Percentiles rank a stretch among this genome's conserved stretches.
Conservation (phyloP, 768 basidiomycete genomes). For the Kwoniella botswanensis region DNA sequence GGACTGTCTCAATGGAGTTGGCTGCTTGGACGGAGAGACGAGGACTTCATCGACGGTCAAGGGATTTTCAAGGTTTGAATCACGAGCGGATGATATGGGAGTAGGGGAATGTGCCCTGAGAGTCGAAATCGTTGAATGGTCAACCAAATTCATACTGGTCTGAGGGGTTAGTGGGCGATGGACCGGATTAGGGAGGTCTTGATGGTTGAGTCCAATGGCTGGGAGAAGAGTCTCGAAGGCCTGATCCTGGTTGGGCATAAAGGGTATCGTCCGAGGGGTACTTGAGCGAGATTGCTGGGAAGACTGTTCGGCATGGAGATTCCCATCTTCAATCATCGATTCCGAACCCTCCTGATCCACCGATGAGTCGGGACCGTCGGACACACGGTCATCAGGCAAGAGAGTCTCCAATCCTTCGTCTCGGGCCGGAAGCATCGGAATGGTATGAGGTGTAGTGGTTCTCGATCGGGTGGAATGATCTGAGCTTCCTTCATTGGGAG, state of each 20-base stretch:
- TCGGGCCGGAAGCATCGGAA: not conserved
- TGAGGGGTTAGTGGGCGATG: not conserved
- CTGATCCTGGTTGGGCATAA: not conserved
- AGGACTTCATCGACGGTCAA: not conserved
- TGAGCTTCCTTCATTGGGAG: not conserved
- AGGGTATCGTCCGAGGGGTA: slow-evolving; percentile 6
- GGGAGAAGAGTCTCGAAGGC: not conserved
- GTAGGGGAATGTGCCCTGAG: not conserved
- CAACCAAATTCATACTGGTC: not conserved
- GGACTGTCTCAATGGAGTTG: not conserved
- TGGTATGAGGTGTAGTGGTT: slow-evolving; percentile 4
- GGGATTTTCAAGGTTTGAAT: not conserved
- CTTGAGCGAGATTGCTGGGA: not conserved
- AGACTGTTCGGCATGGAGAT: not conserved
- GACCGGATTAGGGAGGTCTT: not conserved
- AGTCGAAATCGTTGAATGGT: not conserved
- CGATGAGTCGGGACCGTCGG: not conserved
- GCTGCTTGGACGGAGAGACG: not conserved
- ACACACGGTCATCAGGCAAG: not conserved
- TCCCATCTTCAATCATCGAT: not conserved
- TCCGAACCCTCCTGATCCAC: not conserved
- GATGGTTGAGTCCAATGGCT: not conserved
- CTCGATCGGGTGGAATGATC: not conserved
- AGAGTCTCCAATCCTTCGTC: not conserved
- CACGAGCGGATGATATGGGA: not conserved